Evolutionary conservation across 1,284 basidiomycete species (phyloP), one percentile per base, ranked within the genome.

Genomic region (Malassezia globosa): DNA sequence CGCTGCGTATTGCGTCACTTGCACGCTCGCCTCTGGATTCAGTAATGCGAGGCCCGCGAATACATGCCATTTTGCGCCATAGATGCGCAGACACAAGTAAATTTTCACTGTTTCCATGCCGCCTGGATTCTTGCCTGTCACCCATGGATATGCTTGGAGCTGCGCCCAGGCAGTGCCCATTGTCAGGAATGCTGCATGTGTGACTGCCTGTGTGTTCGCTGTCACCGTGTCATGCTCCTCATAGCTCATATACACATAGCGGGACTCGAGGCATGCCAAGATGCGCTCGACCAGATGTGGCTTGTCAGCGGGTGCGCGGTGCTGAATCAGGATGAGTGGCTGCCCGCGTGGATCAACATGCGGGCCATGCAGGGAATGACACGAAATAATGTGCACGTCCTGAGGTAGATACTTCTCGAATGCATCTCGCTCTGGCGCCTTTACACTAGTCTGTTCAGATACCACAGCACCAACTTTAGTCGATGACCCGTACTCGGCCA

Each of bases 101-200:
- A 95, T 90, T 75, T 97, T 97, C 64, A 90, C 88, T 7, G 88
- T 92, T 73, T 97, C 92, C 64, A 97, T 92, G 0, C 94, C 94
- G n/a, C 89, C 87, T 29, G 94, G 86, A 74, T 96, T 96, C 48
- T 84, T 81, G 7, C 76, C 75, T 35, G 87, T 82, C 73, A 96
- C 90, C 94, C 92, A 97, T 2, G 94, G 94, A 71, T 95, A 97
- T 19, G 78, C 77, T 13, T 77, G 74, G 13, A 81, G 78, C 50
- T 80, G 79, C 42, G 81, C 78, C 92, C 94, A 97, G 0, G 92
- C 92, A 2, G 87, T 92, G 14, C 92, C 92, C 94, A 97, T 97
- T 87, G 84, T 88, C 29, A 97, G 77, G 76, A 97, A 97, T 0
- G 92, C 92, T 11, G 92, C 92, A 64, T 97, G 94, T 0, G 89